A percentile compares a stretch with the other conserved stretches of the same genome.
These are phyloP conservation scores for Rehmannia glutinosa DNA, from an alignment of 257 asterid species.

Conservation along the genomic window DNA sequence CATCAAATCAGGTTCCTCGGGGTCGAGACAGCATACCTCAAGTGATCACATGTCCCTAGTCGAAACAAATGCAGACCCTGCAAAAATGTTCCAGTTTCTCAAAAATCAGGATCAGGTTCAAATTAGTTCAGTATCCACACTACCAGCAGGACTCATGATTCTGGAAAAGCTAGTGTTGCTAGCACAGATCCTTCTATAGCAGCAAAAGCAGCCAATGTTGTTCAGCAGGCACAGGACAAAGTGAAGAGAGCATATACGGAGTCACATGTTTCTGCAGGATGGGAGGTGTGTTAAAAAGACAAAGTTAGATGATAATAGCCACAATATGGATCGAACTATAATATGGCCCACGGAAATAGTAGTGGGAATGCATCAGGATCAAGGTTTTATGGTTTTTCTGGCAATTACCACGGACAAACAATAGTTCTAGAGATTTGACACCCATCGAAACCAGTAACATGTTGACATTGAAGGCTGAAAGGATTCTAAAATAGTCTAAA, in stretches of 20 bases:
- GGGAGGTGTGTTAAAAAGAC: constrained; percentile 33
- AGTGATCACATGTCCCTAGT: constrained; percentile 20
- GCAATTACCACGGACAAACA: constrained; percentile 8
- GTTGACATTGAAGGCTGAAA: constrained; percentile 10
- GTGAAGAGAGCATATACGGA: constrained; percentile 58
- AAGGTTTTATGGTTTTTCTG: constrained; percentile 27
- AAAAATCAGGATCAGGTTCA: constrained; percentile 26
- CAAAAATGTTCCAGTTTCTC: constrained; percentile 26
- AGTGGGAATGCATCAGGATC: constrained; percentile 24
- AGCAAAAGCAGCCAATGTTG: constrained; percentile 32
- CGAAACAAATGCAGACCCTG: constrained; percentile 25
- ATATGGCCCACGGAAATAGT: constrained; percentile 22
- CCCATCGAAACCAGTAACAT: constrained; percentile 11
- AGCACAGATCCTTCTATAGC: constrained; percentile 45
- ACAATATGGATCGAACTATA: constrained; percentile 28
- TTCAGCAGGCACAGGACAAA: constrained; percentile 34
- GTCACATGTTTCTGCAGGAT: constrained; percentile 26
- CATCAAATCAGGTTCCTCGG: constrained; percentile 25
- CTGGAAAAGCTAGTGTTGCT: constrained; percentile 26
- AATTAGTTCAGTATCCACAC: constrained; percentile 17
- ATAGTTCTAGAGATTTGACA: constrained; percentile 17
- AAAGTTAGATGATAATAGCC: constrained; percentile 35
- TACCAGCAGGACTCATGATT: constrained; percentile 11
- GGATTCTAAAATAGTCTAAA: constrained; percentile 10
- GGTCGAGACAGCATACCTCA: constrained; percentile 26